Conservation (phyloP, 768 basidiomycete genomes). For the Punctularia strigosozonata region DNA sequence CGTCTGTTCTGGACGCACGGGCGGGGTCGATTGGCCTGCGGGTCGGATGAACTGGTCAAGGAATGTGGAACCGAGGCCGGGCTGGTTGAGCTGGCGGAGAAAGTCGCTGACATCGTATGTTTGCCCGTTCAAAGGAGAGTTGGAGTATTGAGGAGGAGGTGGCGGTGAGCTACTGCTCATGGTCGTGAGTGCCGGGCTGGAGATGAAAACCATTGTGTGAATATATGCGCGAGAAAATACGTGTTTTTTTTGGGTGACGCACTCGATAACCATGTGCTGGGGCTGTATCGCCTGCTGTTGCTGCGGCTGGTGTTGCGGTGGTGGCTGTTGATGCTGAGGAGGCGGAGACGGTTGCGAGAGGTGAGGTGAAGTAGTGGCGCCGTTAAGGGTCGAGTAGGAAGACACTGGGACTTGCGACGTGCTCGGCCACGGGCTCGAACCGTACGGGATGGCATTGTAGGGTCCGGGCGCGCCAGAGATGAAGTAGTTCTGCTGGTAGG, state of each 20-base stretch:
- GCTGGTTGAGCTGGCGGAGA: conserved; percentile 13
- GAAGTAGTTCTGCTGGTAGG: conserved; percentile 28
- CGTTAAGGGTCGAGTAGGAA: conserved; percentile 67
- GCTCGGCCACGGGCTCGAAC: conserved; percentile 33
- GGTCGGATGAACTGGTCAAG: too few relatives aligned
- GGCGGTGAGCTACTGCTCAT: conserved; percentile 34
- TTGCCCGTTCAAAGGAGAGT: conserved; percentile 28
- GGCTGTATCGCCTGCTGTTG: conserved; percentile 15
- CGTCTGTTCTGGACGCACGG: too few relatives aligned
- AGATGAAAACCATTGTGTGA: conserved; percentile 3
- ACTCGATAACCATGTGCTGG: conserved; percentile 60
- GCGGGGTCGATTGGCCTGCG: too few relatives aligned
- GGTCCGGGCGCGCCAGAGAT: conserved; percentile 28
- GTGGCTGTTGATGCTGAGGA: too few relatives aligned
- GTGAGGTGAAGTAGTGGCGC: too few relatives aligned
- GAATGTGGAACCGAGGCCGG: conserved; percentile 17
- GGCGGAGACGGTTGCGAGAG: conserved; percentile 23
- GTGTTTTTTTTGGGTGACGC: conserved; percentile 18
- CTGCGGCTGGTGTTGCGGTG: conserved; percentile 18
- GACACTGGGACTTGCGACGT: conserved; percentile 46
- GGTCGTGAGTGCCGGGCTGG: conserved; percentile 49
- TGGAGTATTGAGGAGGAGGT: conserved; percentile 23
- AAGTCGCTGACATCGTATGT: conserved; percentile 13
- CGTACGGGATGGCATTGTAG: conserved; percentile 44
- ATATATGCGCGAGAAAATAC: neutral